Base-by-base conservation (phyloP, 108 stramenopile species). In the Asterionellopsis glacialis region DNA sequence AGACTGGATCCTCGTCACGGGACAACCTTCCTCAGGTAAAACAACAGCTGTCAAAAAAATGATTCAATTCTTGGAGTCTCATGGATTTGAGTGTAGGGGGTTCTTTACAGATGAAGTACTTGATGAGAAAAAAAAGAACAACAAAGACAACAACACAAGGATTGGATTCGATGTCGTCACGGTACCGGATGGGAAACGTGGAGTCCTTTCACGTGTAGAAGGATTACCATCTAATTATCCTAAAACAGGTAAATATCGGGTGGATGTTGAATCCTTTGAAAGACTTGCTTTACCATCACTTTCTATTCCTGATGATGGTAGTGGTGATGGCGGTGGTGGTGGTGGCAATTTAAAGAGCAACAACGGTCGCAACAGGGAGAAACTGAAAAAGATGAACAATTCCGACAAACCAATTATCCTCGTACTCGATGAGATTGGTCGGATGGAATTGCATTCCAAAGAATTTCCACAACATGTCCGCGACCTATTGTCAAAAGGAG, bases 91-190 rank as follows among this genome's bases (percentile, higher is more conserved):
- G 25, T 57, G 57, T 48, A 59, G 55, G 33, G 66, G 66, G 16
- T 67, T 67, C 38, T 67, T 26, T 33, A 67, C 66, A 13, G 66
- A 67, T 39, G 66, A 67, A 42, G 66, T 67, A 13, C 50, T 60
- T 24, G 66, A 61, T 41, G n/a, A 38, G 22, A 51, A 33, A 7
- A 33, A n/a, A n/a, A n/a, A n/a, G n/a, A n/a, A n/a, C n/a, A n/a
- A n/a, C n/a, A n/a, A n/a, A n/a, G n/a, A n/a, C n/a, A n/a, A 33
- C 26, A 25, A 40, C 7, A 22, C 18, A 15, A 14, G 66, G 25
- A 51, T 61, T 49, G 66, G 66, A 14, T 67, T 67, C 59, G 66
- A 67, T 50, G 49, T 61, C n/a, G 66, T 67, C n/a, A 50, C 45
- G 0, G 50, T 67, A 9, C 40, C 66, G 25, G 50, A 51, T 27